A percentile compares a stretch with the other conserved stretches of the same genome.
These are phyloP conservation scores for Candida easanensis DNA, from an alignment of 805 yeast species.

Conservation along the genomic window DNA sequence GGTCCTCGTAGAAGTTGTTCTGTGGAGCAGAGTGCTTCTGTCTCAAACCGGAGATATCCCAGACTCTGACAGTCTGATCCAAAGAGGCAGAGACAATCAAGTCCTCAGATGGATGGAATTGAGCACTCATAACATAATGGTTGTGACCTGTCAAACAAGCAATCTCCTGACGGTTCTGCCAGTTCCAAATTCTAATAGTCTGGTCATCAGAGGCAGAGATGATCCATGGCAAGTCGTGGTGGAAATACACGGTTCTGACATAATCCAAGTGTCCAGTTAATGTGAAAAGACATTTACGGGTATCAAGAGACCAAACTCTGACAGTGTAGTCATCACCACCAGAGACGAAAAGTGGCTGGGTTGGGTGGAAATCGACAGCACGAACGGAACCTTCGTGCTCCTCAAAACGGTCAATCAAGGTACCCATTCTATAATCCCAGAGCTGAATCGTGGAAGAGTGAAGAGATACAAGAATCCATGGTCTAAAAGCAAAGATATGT, in stretches of 20 bases:
- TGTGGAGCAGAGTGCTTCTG: conserved; percentile 92
- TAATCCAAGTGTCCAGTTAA: conserved; percentile 93
- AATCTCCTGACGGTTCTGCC: conserved; percentile 98
- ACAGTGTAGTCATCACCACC: conserved; percentile 97
- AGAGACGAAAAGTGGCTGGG: conserved; percentile 94
- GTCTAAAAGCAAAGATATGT: conserved; percentile 48
- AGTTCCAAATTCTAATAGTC: conserved; percentile 98
- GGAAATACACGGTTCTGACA: conserved; percentile 91
- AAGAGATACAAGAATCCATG: conserved; percentile 94
- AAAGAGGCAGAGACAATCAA: conserved; percentile 91
- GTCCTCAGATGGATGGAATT: conserved; percentile 95
- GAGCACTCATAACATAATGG: conserved; percentile 98
- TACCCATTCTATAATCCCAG: conserved; percentile 99
- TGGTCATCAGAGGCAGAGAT: conserved; percentile 96
- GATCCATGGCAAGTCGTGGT: conserved; percentile 96
- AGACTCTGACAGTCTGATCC: conserved; percentile 97
- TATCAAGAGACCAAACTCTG: conserved; percentile 92
- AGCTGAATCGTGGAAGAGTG: conserved; percentile 98
- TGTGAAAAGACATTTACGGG: conserved; percentile 89
- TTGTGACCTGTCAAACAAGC: conserved; percentile 98
- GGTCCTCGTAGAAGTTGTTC: conserved; percentile 41
- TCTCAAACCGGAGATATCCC: conserved; percentile 96
- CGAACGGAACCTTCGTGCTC: conserved; percentile 99
- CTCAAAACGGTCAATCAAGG: conserved; percentile 91
- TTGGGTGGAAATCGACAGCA: conserved; percentile 93